phyloP scores from a whole-genome alignment of 1,284 basidiomycete genomes.

The Macrocystidia cucumis region DNA sequence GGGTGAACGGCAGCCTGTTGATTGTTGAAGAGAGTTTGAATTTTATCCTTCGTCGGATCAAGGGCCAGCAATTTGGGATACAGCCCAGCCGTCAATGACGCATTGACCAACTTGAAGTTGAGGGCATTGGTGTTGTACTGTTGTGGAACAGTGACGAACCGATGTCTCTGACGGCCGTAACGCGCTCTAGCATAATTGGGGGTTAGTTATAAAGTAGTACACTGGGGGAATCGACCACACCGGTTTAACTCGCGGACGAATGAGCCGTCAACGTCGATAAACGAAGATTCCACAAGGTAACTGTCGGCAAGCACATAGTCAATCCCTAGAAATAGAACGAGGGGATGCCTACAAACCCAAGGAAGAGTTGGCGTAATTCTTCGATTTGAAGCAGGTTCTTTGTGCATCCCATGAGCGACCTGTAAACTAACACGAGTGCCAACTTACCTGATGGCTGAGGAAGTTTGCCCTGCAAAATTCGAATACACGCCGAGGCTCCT shows the following conservation, averaged over 20 bases:
- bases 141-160: constrained; percentile 72
- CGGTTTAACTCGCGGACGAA: constrained; percentile 70
- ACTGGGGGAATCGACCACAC: constrained; percentile 40
- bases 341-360: constrained; percentile 43
- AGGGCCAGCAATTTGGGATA: constrained; percentile 88
- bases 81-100: constrained; percentile 81
- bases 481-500: constrained; percentile 57
- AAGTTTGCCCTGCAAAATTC: constrained; percentile 83
- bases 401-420: not conserved
- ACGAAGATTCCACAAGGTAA: constrained; percentile 83
- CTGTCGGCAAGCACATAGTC: constrained; percentile 24
- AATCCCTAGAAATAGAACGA: constrained; percentile 1
- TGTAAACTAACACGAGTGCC: not conserved
- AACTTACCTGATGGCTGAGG: constrained; percentile 73
- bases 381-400: constrained; percentile 95
- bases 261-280: constrained; percentile 65
- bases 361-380: constrained; percentile 91
- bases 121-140: constrained; percentile 68
- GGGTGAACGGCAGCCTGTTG: constrained; percentile 86
- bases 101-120: constrained; percentile 65
- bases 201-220: not conserved
- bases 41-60: constrained; percentile 47
- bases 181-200: constrained; percentile 44
- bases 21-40: constrained; percentile 87
- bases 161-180: constrained; percentile 67